Evolutionary conservation across 257 asterid genomes (phyloP).

Genomic region (Lantana camara): DNA sequence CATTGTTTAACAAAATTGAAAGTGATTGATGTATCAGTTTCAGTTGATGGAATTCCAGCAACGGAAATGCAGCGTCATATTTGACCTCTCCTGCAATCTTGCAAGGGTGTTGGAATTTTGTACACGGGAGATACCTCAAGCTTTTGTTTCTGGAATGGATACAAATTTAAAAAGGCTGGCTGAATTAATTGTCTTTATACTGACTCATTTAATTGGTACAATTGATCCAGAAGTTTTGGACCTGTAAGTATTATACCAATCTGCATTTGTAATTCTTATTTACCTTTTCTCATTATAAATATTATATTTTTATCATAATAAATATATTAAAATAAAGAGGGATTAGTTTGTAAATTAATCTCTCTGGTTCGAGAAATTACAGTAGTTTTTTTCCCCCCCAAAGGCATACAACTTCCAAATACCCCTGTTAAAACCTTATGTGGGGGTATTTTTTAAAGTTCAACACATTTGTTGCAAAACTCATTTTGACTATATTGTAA

Average conservation of each 20-base stretch:
- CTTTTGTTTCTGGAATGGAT: constrained; percentile 74
- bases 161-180: constrained; percentile 86
- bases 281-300: no score
- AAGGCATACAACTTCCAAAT: no score
- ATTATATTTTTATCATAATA: no score
- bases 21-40: constrained; percentile 25
- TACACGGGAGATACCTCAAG: constrained; percentile 84
- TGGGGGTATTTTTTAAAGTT: no score
- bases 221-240: constrained; percentile 84
- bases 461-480: no score
- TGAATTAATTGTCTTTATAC: constrained; percentile 77
- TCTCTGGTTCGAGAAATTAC: no score
- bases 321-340: no score
- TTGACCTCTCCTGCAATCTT: constrained; percentile 90
- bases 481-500: no score
- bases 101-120: constrained; percentile 90
- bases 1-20: constrained; percentile 4
- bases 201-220: constrained; percentile 73
- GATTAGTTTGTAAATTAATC: no score
- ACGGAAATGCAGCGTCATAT: constrained; percentile 82
- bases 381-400: no score
- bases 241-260: constrained; percentile 54
- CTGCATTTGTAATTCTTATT: no score
- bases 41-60: constrained; percentile 89
- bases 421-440: no score